These are phyloP conservation scores for Phytopythium sindhum DNA, from an alignment of 352 stramenopile species.

Conservation along the genomic window DNA sequence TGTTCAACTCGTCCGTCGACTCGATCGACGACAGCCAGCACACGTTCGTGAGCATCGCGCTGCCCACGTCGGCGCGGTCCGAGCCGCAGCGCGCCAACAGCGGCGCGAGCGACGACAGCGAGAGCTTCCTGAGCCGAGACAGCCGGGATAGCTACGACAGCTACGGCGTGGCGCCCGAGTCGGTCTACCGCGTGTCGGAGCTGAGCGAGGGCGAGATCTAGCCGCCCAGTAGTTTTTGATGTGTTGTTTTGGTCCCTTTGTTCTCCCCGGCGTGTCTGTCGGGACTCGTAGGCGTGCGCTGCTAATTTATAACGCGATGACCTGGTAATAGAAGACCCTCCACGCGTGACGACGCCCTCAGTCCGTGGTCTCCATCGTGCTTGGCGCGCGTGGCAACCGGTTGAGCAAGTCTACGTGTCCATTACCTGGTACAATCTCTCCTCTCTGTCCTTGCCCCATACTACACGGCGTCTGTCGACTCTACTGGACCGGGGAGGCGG, in stretches of 20 bases:
- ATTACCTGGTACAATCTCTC: neutral
- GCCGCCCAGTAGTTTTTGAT: neutral
- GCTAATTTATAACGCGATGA: constrained; percentile 4
- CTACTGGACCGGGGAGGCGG: neutral
- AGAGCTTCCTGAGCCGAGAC: constrained; percentile 23
- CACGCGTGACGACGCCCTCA: no score
- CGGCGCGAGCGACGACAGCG: constrained; percentile 17
- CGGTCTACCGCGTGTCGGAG: constrained; percentile 25
- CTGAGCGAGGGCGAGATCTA: constrained; percentile 44
- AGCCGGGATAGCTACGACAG: constrained; percentile 13
- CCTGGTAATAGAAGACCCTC: neutral
- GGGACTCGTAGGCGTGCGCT: neutral
- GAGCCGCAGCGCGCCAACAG: constrained; percentile 11
- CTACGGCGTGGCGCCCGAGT: constrained; percentile 13
- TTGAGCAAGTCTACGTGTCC: neutral
- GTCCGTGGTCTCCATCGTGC: no score
- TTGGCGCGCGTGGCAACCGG: no score
- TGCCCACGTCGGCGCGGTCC: constrained; percentile 6
- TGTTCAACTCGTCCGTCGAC: constrained; percentile 29
- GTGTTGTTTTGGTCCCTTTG: neutral
- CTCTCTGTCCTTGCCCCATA: neutral
- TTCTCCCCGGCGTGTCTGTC: neutral
- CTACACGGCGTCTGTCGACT: constrained; percentile 3
- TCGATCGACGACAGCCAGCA: constrained; percentile 9
- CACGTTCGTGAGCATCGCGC: constrained; percentile 5